Conservation (phyloP, 306 rosid species). For the Medicago ruthenica region DNA sequence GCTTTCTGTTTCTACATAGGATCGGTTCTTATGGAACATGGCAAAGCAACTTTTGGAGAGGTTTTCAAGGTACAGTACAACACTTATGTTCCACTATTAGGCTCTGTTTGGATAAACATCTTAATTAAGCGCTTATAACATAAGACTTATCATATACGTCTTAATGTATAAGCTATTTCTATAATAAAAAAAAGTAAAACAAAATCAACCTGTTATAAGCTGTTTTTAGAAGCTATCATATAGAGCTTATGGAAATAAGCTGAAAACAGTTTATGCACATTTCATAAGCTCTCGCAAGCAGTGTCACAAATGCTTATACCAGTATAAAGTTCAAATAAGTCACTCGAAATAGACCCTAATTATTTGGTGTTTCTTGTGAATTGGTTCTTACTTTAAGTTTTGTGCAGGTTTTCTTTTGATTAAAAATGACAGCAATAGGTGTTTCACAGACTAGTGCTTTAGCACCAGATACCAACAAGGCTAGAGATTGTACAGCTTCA, state of each 20-base stretch:
- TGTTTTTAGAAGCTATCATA: neutral
- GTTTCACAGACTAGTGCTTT: slow-evolving; percentile 67
- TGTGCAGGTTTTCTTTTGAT: slow-evolving; percentile 75
- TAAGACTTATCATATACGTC: too few species aligned
- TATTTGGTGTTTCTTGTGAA: slow-evolving; percentile 4
- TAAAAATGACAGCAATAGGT: slow-evolving; percentile 70
- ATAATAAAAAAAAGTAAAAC: too few species aligned
- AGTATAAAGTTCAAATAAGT: neutral
- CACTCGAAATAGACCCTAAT: too few species aligned
- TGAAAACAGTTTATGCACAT: neutral
- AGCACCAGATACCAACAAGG: slow-evolving; percentile 83
- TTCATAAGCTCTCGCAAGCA: neutral
- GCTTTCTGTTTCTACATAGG: slow-evolving; percentile 80
- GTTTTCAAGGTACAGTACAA: slow-evolving; percentile 69
- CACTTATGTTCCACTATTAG: neutral
- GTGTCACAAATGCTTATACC: neutral
- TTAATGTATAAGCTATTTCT: too few species aligned
- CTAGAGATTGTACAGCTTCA: slow-evolving; percentile 81
- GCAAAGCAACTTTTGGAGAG: slow-evolving; percentile 68
- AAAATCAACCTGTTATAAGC: neutral
- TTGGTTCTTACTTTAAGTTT: slow-evolving; percentile 4
- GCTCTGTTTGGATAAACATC: neutral
- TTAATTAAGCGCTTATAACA: neutral
- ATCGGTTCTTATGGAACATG: slow-evolving; percentile 63
- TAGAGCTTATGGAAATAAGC: neutral